Conservation (phyloP, 345 rosid species). For the Lepidium aucheri region DNA sequence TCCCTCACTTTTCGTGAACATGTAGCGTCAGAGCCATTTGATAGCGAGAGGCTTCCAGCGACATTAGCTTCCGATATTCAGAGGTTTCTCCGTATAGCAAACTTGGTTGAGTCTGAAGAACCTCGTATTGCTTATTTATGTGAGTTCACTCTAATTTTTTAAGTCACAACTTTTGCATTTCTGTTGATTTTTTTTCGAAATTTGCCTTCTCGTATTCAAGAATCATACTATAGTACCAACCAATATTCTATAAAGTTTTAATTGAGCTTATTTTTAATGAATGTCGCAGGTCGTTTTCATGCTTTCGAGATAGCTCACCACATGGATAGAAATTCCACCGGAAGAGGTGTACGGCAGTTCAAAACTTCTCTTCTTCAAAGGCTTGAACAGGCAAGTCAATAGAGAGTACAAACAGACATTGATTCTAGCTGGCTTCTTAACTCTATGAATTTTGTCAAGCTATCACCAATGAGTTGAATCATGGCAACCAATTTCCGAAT, state of each 20-base stretch:
- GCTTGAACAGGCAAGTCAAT: slow-evolving; percentile 52
- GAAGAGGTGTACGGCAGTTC: slow-evolving; percentile 84
- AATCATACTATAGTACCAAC: not conserved
- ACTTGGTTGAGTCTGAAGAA: slow-evolving; percentile 50
- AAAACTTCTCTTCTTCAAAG: slow-evolving; percentile 88
- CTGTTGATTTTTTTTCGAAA: not conserved
- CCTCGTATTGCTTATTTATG: slow-evolving; percentile 89
- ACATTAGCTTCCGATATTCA: slow-evolving; percentile 67
- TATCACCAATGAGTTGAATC: not conserved
- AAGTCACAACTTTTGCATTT: not conserved
- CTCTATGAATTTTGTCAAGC: not conserved
- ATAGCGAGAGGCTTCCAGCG: slow-evolving; percentile 86
- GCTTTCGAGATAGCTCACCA: slow-evolving; percentile 76
- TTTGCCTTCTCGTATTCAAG: not conserved
- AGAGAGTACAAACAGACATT: not conserved
- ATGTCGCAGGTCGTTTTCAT: slow-evolving; percentile 67
- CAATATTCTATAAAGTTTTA: not conserved
- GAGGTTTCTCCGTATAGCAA: slow-evolving; percentile 83
- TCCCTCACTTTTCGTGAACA: slow-evolving; percentile 37
- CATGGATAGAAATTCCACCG: slow-evolving; percentile 63
- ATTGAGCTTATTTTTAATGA: not conserved
- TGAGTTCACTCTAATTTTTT: slow-evolving; percentile 15
- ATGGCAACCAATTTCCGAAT: not conserved
- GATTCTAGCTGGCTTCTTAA: not conserved
- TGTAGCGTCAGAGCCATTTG: slow-evolving; percentile 56